These are phyloP conservation scores for Rhynchospora tenuis DNA, from an alignment of 176 grass and related monocot genomes.

Conservation along the genomic window DNA sequence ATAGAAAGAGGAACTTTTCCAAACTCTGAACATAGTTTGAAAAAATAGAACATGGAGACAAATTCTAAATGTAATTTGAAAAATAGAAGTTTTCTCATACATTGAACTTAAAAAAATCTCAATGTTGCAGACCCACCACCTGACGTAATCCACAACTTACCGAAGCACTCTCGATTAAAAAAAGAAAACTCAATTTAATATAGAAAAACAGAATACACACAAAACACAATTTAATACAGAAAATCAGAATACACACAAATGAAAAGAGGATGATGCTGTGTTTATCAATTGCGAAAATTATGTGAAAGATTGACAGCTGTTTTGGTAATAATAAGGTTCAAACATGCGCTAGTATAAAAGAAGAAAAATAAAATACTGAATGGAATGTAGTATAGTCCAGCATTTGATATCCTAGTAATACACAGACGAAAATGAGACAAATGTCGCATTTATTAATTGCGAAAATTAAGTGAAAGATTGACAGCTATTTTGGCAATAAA, in stretches of 20 bases:
- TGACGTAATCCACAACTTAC: not conserved
- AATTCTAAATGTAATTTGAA: not conserved
- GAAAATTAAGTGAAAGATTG: not conserved
- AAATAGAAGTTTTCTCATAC: not conserved
- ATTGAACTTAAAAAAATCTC: not conserved
- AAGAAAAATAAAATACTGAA: not conserved
- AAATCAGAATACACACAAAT: not conserved
- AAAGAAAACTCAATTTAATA: not conserved
- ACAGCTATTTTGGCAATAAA: not conserved
- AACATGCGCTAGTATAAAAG: no score
- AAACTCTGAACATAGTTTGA: not conserved
- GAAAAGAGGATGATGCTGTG: not conserved
- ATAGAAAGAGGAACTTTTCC: not conserved
- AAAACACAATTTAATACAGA: not conserved
- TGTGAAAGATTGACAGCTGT: not conserved
- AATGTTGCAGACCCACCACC: not conserved
- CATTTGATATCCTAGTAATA: not conserved
- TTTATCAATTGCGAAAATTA: not conserved
- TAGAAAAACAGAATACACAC: not conserved
- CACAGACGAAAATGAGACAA: not conserved
- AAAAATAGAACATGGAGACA: not conserved
- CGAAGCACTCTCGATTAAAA: not conserved
- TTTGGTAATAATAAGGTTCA: not conserved
- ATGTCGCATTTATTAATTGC: not conserved
- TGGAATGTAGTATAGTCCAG: not conserved